These are phyloP conservation scores for Senna siamea DNA, from an alignment of 306 rosid species.

Conservation along the genomic window DNA sequence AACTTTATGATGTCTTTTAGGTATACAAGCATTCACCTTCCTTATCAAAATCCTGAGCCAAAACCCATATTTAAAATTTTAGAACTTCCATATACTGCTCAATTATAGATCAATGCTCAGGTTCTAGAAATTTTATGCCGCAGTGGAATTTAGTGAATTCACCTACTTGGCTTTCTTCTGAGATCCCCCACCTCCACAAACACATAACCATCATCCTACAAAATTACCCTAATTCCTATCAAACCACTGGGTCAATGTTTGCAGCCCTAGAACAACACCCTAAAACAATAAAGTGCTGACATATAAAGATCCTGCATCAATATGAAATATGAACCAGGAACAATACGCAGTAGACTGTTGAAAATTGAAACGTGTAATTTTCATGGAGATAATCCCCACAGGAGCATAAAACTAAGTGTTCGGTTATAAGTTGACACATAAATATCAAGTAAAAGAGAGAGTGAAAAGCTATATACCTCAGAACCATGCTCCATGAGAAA, in stretches of 20 bases:
- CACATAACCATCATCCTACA: background rate
- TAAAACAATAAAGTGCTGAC: background rate
- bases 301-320: background rate
- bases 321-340: too few species aligned
- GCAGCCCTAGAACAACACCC: background rate
- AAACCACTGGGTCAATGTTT: too few species aligned
- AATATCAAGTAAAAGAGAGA: constrained; percentile 10
- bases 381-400: constrained; percentile 12
- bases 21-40: background rate
- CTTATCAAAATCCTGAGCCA: background rate
- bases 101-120: background rate
- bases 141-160: background rate
- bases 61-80: background rate
- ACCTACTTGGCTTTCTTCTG: background rate
- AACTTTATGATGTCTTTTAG: background rate
- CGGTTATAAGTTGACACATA: background rate
- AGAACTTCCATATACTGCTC: background rate
- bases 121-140: background rate
- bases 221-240: background rate
- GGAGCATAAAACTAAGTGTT: background rate
- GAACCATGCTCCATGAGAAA: constrained; percentile 73
- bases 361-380: constrained; percentile 21
- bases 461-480: constrained; percentile 57
- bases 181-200: background rate
- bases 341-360: background rate